Base-by-base conservation (phyloP, 129 eudicot species). In the Flaveria bidentis region DNA sequence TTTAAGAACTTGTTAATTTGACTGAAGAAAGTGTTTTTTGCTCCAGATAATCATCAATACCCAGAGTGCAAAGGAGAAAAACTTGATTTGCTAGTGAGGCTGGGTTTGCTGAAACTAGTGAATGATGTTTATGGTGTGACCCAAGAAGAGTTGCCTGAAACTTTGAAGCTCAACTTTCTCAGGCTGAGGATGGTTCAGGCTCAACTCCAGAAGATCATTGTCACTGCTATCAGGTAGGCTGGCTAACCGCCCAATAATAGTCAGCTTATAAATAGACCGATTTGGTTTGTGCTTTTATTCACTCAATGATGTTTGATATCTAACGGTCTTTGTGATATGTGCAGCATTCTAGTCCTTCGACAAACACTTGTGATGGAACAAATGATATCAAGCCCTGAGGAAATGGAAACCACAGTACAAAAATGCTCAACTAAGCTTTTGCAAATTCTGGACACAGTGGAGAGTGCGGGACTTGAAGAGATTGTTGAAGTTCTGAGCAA, bases 61-160 rank as follows among this genome's bases (percentile, higher is more conserved):
- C 82, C 81, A 26, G 97, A 87, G 69, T 91, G 99, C 84, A 87
- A 81, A 73, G 99, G 99, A 78, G 97, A 91, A 69, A 92, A 84
- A 79, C 81, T 68, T 63, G 96, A 95, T 83, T 66, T 95, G 76
- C 71, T 82, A 63, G 88, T 95, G 85, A 91, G 99, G 85, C 82
- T 95, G 2, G 92, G 96, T 45, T 83, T 95, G 87, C 53, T 95
- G 72, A 88, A 95, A 88, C 78, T 95, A 82, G 96, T 86, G 42
- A 83, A 76, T 65, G 85, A 74, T 84, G 85, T 91, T 69, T 76
- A 86, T 13, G 97, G 97, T 63, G 80, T 95, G 66, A 80, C 92
- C 10, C 85, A 85, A 26, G 95, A 90, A 13, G 84, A 74, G 67
- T 66, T 91, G 23, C 99, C 99, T 7, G 99, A 95, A 79, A 95